Evolutionary conservation across 805 yeast genomes (phyloP), one percentile per base, ranked within the genome.

Genomic region (Hanseniaspora taiwanica): DNA sequence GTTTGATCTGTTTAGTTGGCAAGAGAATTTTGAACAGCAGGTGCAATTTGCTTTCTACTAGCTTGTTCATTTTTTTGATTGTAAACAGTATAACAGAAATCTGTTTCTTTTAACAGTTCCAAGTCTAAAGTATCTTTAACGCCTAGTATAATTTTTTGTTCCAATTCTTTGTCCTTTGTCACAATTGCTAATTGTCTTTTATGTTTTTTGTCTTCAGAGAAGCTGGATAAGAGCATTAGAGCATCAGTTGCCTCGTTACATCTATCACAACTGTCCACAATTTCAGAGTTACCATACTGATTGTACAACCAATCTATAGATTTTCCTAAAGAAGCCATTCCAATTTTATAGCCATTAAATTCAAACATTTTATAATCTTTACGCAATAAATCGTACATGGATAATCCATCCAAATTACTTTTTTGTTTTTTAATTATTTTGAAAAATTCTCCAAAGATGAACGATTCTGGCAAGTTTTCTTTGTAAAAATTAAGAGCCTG

Each of bases 1-100:
- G n/a, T n/a, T n/a, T n/a, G n/a, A 21, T 17, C 23, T 33, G 20
- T 35, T 10, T 39, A 13, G 2, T 33, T 12, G 18, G 12, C 5
- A 14, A 56, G 44, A 1, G 60, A 60, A 14, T 49, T 49, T 24
- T 52, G 52, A 8, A 62, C 27, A 3, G 43, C 53, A 1, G 96
- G 96, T 4, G 83, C 94, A 10, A 86, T 83, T 54, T 82, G 93
- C 55, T 87, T 87, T 50, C 96, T 69, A 27, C 91, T 81, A 1
- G 89, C 87, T 6, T 60, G 55, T 12, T 69, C 50, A 44, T 80
- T 75, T 46, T 66, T 68, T 53, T 80, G 81, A 46, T 61, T 53
- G 42, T 59, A 71, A 17, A 35, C 40, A 12, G 21, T 6, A 9
- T 38, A 37, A 12, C 43, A 23, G 4, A 48, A 31, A 5, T 44